Evolutionary conservation across 352 stramenopile species (phyloP).

Genomic region (Phytophthora hibernalis): DNA sequence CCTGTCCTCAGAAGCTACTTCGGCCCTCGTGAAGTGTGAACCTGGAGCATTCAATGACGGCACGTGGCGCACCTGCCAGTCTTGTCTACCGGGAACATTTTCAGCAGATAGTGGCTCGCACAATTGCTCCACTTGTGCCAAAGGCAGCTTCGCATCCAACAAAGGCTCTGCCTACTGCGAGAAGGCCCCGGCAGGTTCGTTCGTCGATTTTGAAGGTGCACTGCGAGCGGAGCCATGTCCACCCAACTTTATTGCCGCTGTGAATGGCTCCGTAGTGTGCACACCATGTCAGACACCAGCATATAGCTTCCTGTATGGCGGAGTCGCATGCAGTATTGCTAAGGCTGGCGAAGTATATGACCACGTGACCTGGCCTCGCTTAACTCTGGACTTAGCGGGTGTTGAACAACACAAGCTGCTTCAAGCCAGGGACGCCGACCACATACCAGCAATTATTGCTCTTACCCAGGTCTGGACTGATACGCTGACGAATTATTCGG

Average conservation of each 20-base stretch:
- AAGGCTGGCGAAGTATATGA: slow-evolving; percentile 54
- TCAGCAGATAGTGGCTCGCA: slow-evolving; percentile 8
- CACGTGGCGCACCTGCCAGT: slow-evolving; percentile 33
- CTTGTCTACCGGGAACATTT: slow-evolving; percentile 46
- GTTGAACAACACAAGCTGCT: slow-evolving; percentile 22
- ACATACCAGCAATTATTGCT: slow-evolving; percentile 4
- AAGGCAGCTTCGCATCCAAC: slow-evolving; percentile 44
- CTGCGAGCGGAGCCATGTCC: slow-evolving; percentile 38
- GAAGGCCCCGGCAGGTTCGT: slow-evolving; percentile 41
- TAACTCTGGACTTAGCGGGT: slow-evolving; percentile 33
- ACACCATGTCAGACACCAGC: slow-evolving; percentile 34
- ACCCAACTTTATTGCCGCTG: slow-evolving; percentile 28
- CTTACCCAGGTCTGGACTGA: slow-evolving; percentile 34
- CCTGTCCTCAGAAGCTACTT: neutral
- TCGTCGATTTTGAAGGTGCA: slow-evolving; percentile 41
- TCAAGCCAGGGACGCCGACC: neutral
- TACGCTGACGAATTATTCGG: slow-evolving; percentile 27
- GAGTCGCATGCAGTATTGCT: slow-evolving; percentile 34
- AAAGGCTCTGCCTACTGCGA: slow-evolving; percentile 37
- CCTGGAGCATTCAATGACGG: slow-evolving; percentile 52
- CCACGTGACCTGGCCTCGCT: slow-evolving; percentile 40
- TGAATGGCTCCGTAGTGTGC: slow-evolving; percentile 38
- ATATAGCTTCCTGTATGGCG: slow-evolving; percentile 45
- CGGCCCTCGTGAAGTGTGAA: slow-evolving; percentile 31
- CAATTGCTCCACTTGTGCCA: slow-evolving; percentile 38